These are phyloP conservation scores for Barnettozyma vustinii DNA, from an alignment of 805 yeast species.

Conservation along the genomic window DNA sequence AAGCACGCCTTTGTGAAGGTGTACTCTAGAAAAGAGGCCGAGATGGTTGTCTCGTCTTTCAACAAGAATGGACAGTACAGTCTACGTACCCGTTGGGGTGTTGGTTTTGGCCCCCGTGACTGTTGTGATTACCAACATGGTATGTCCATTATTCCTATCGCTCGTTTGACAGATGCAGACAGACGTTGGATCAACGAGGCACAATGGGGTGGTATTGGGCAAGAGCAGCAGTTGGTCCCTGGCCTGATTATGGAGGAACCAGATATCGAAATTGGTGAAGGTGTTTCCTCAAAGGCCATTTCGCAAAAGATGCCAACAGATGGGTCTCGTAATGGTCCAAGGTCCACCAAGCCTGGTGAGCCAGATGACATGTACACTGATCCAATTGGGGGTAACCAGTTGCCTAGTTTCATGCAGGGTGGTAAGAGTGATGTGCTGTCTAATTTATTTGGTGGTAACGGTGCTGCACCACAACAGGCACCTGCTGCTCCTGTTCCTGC, in stretches of 20 bases:
- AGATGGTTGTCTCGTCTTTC: conserved; percentile 67
- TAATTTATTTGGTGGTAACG: conserved; percentile 35
- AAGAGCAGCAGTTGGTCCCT: conserved; percentile 66
- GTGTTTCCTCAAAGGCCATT: conserved; percentile 87
- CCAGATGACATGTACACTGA: conserved; percentile 29
- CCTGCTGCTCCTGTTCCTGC: conserved; percentile 16
- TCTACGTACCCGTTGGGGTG: conserved; percentile 95
- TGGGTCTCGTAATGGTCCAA: conserved; percentile 79
- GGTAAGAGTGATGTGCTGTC: conserved; percentile 42
- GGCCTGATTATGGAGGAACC: conserved; percentile 94
- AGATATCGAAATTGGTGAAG: conserved; percentile 93
- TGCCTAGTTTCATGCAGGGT: conserved; percentile 29
- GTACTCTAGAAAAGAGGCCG: conserved; percentile 89
- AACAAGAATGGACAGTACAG: conserved; percentile 56
- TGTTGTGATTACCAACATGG: conserved; percentile 95
- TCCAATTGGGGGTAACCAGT: conserved; percentile 20
- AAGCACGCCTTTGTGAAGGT: conserved; percentile 96
- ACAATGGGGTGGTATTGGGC: conserved; percentile 94
- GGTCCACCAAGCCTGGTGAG: conserved; percentile 64
- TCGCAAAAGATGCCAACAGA: conserved; percentile 91
- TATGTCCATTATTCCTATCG: conserved; percentile 77
- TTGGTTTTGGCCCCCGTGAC: conserved; percentile 97
- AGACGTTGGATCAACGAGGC: conserved; percentile 83
- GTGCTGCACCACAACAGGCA: background rate
- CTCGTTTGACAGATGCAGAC: conserved; percentile 91